These are phyloP conservation scores for Porcisia deanei DNA, from an alignment of 208 protist genomes.

Conservation along the genomic window DNA sequence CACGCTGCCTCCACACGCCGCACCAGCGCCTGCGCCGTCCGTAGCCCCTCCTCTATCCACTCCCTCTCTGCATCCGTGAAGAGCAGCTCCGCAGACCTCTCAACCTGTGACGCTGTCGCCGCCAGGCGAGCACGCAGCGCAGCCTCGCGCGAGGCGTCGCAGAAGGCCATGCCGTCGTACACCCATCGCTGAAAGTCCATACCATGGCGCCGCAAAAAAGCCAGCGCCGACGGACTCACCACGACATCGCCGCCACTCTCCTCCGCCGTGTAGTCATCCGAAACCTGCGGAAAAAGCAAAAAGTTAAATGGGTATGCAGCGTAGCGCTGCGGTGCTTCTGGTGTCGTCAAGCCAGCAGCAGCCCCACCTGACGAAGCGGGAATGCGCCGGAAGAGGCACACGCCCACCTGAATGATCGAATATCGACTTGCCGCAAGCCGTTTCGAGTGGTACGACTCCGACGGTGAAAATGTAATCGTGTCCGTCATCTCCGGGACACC, in stretches of 20 bases:
- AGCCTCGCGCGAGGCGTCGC: slow-evolving; percentile 37
- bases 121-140: slow-evolving; percentile 32
- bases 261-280: slow-evolving; percentile 39
- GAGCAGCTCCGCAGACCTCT: slow-evolving; percentile 5
- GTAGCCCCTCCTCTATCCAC: slow-evolving; percentile 42
- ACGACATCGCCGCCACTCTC: slow-evolving; percentile 45
- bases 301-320: slow-evolving; percentile 77
- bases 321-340: slow-evolving; percentile 24
- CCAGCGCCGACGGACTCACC: slow-evolving; percentile 58
- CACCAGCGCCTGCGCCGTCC: slow-evolving; percentile 33
- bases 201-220: slow-evolving; percentile 67
- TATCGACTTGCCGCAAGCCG: slow-evolving; percentile 64
- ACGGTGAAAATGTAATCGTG: slow-evolving; percentile 54
- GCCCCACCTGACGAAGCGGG: slow-evolving; percentile 7
- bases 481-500: slow-evolving; percentile 57
- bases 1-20: slow-evolving; percentile 29
- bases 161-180: slow-evolving; percentile 62
- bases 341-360: not conserved
- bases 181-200: slow-evolving; percentile 89
- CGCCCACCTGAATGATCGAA: slow-evolving; percentile 81
- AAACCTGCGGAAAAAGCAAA: slow-evolving; percentile 63
- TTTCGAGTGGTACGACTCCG: slow-evolving; percentile 68
- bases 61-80: slow-evolving; percentile 54
- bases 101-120: slow-evolving; percentile 6
- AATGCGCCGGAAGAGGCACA: slow-evolving; percentile 76